Evolutionary conservation across 2,329 filamentous ascomycete species (phyloP).

Genomic region (Fusarium burgessii): DNA sequence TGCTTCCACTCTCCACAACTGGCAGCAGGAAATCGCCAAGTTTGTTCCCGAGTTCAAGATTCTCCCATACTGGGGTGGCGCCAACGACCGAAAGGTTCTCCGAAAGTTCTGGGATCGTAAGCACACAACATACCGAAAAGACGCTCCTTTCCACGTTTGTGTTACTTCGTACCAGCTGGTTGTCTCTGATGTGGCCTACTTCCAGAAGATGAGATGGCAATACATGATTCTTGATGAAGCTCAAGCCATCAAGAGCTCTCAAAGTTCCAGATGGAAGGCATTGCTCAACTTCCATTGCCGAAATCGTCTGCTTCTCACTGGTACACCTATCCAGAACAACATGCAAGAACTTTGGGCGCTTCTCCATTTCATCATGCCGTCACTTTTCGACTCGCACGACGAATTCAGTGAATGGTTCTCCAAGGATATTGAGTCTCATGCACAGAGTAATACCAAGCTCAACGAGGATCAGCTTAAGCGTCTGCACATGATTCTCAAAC

Average conservation of each 20-base stretch:
- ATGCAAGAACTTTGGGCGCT: slow-evolving; percentile 99
- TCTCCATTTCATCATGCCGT: slow-evolving; percentile 99
- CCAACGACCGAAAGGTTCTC: slow-evolving; percentile 92
- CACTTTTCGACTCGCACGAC: slow-evolving; percentile 92
- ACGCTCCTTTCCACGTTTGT: slow-evolving; percentile 94
- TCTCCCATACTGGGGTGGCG: slow-evolving; percentile 96
- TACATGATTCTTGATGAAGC: slow-evolving; percentile 99
- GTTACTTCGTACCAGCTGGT: slow-evolving; percentile 98
- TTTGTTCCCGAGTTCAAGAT: slow-evolving; percentile 97
- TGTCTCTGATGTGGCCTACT: slow-evolving; percentile 95
- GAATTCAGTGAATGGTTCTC: slow-evolving; percentile 96
- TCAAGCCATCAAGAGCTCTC: slow-evolving; percentile 98
- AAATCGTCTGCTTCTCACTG: slow-evolving; percentile 91
- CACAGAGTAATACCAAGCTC: slow-evolving; percentile 98
- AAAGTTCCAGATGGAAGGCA: slow-evolving; percentile 97
- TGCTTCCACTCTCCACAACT: slow-evolving; percentile 96
- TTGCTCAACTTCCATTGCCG: slow-evolving; percentile 94
- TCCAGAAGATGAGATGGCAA: slow-evolving; percentile 99
- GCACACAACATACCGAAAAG: slow-evolving; percentile 93
- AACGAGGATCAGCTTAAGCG: slow-evolving; percentile 98
- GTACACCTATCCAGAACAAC: slow-evolving; percentile 99
- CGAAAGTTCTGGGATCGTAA: slow-evolving; percentile 99
- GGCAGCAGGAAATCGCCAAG: slow-evolving; percentile 97
- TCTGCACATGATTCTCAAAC: slow-evolving; percentile 98
- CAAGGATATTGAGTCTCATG: slow-evolving; percentile 97